These are phyloP conservation scores for Arachis monticola DNA, from an alignment of 331 rosid genomes.

Conservation along the genomic window DNA sequence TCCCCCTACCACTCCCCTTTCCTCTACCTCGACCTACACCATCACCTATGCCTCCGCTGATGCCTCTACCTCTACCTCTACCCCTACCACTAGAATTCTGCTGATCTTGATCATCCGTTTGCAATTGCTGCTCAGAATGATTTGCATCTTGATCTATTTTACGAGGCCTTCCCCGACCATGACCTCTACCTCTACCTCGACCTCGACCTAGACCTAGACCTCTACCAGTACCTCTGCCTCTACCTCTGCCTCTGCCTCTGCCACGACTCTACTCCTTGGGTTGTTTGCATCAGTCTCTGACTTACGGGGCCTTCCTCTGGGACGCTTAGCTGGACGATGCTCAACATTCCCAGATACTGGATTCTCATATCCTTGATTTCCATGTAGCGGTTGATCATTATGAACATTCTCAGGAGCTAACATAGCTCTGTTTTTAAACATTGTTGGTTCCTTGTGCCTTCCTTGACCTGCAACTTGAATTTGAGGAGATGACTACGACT, in stretches of 20 bases:
- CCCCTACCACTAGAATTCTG: background rate
- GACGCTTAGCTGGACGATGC: slow-evolving; percentile 26
- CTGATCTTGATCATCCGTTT: slow-evolving; percentile 1
- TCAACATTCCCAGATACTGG: background rate
- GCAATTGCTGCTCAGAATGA: background rate
- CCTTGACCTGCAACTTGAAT: background rate
- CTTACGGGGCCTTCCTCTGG: slow-evolving; percentile 41
- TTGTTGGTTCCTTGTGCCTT: background rate
- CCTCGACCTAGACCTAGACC: background rate
- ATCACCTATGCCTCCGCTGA: background rate
- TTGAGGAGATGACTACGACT: background rate
- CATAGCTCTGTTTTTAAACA: background rate
- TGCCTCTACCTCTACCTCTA: background rate
- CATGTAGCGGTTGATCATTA: slow-evolving; percentile 20
- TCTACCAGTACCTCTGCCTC: no score
- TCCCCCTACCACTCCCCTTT: background rate
- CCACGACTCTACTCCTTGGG: background rate
- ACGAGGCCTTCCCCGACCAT: slow-evolving; percentile 30
- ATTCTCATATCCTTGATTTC: slow-evolving; percentile 27
- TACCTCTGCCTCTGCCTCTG: slow-evolving; percentile 4
- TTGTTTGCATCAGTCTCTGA: background rate
- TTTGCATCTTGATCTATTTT: background rate
- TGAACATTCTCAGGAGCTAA: slow-evolving; percentile 20
- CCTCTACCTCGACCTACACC: background rate
- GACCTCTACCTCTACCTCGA: background rate